Evolutionary conservation across 2,329 filamentous ascomycete genomes (phyloP), one percentile per base, ranked within the genome.

Genomic region (Bipolaris victoriae): DNA sequence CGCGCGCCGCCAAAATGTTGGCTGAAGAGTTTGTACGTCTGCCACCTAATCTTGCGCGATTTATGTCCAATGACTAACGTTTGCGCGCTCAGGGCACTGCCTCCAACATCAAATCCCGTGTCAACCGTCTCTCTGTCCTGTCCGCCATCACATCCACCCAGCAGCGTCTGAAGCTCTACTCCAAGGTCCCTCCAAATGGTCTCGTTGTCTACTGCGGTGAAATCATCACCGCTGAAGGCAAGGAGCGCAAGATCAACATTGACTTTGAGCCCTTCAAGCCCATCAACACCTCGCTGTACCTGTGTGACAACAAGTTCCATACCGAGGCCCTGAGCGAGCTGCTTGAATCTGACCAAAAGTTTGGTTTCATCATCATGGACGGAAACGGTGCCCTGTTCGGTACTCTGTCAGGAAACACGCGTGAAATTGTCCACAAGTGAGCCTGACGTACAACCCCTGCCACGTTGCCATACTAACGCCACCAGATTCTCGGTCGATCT

Each of bases 181-280:
- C 93, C 82, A 98, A 98, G 81, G 95, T 99, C 55, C 95, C 96
- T 31, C 92, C 95, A 48, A 99, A 99, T 80, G 95, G 95, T 59
- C 84, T 99, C 67, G 95, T 99, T 66, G 90, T 99, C 68, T 99
- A 99, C 86, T 99, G 95, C 79, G 95, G 95, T 88, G 95, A 99
- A 97, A 98, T 99, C 78, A 89, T 99, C 83, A 99, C 95, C 55
- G 89, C 89, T 29, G 95, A 99, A 83, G 95, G 95, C 80, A 99
- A 99, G 81, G 95, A 99, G 82, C 87, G 95, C 76, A 99, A 97
- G 85, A 96, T 99, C 83, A 99, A 99, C 81, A 99, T 99, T 78
- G 96, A 99, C 77, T 99, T 99, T 78, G 95, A 99, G 81, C 95
- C 95, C 31, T 99, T 99, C 86, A 99, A 99, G 85, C 95, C 95